Percentiles rank a stretch among this genome's conserved stretches.
These are phyloP conservation scores for Allium sativum DNA, from an alignment of 106 monocot genomes.

Conservation along the genomic window DNA sequence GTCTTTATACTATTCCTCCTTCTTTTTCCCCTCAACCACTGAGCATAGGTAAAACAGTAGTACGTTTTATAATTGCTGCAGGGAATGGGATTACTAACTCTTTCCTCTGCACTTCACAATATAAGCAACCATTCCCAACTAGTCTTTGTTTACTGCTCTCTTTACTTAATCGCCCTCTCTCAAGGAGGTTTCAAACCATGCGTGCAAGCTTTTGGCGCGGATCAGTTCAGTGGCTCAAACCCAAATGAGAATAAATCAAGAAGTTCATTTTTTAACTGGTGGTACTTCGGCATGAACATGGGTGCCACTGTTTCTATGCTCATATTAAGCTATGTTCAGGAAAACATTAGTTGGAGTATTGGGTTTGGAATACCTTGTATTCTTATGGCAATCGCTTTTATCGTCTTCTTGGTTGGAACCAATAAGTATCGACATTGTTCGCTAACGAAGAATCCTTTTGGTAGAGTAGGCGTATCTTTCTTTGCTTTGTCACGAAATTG, in stretches of 20 bases:
- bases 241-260: constrained; percentile 11
- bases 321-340: constrained; percentile 25
- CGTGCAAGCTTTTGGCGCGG: constrained; percentile 29
- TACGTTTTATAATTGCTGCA: not conserved
- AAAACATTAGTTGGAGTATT: constrained; percentile 29
- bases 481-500: constrained; percentile 7
- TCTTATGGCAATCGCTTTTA: constrained; percentile 16
- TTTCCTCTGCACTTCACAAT: constrained; percentile 1
- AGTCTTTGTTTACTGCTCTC: constrained; percentile 21
- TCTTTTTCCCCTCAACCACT: not conserved
- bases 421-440: constrained; percentile 20
- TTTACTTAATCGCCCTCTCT: constrained; percentile 20
- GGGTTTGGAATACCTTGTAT: constrained; percentile 26
- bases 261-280: constrained; percentile 36
- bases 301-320: constrained; percentile 14
- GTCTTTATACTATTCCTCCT: no score
- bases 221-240: constrained; percentile 30
- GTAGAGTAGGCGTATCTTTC: constrained; percentile 2
- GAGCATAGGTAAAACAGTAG: not conserved
- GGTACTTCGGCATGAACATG: constrained; percentile 26
- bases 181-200: constrained; percentile 28
- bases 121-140: constrained; percentile 10
- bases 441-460: constrained; percentile 1
- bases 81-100: constrained; percentile 14
- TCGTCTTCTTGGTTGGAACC: constrained; percentile 19